Conservation (phyloP, 2,329 filamentous ascomycete species). For the Aspergillus versicolor region DNA sequence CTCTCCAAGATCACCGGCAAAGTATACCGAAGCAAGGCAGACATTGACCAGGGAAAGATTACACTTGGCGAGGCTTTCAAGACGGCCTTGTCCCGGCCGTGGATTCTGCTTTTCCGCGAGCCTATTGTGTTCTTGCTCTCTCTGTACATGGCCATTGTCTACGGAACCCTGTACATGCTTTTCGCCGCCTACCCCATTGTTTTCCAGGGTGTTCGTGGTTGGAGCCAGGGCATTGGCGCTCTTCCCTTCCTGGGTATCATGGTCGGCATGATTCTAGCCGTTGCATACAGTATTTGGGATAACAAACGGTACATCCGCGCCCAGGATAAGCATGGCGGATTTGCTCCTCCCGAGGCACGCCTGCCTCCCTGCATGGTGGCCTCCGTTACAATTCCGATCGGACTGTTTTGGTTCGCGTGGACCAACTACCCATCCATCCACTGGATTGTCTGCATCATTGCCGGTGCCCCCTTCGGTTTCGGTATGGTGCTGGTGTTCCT, state of each 20-base stretch:
- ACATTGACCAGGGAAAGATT: conserved; percentile 44
- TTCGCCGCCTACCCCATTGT: conserved; percentile 55
- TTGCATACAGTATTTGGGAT: conserved; percentile 42
- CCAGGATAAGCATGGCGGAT: conserved; percentile 50
- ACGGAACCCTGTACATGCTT: conserved; percentile 54
- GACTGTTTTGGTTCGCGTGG: conserved; percentile 63
- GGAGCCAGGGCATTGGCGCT: conserved; percentile 48
- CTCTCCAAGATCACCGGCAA: conserved; percentile 53
- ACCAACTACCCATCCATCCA: conserved; percentile 49
- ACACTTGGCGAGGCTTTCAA: conserved; percentile 42
- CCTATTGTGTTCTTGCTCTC: conserved; percentile 53
- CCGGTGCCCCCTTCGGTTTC: conserved; percentile 41
- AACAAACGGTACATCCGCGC: conserved; percentile 43
- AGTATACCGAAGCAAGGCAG: conserved; percentile 44
- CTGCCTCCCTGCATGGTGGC: conserved; percentile 52
- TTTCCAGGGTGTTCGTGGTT: conserved; percentile 46
- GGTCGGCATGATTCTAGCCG: conserved; percentile 41
- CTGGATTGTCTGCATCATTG: conserved; percentile 40
- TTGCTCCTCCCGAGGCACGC: conserved; percentile 61
- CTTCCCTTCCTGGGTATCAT: conserved; percentile 52
- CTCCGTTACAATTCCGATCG: conserved; percentile 54
- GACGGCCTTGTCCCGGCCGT: conserved; percentile 51
- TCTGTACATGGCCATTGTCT: conserved; percentile 53
- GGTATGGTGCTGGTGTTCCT: conserved; percentile 45
- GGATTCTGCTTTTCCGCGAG: conserved; percentile 49